Base-by-base conservation (phyloP, 345 rosid species). In the Acer saccharum region DNA sequence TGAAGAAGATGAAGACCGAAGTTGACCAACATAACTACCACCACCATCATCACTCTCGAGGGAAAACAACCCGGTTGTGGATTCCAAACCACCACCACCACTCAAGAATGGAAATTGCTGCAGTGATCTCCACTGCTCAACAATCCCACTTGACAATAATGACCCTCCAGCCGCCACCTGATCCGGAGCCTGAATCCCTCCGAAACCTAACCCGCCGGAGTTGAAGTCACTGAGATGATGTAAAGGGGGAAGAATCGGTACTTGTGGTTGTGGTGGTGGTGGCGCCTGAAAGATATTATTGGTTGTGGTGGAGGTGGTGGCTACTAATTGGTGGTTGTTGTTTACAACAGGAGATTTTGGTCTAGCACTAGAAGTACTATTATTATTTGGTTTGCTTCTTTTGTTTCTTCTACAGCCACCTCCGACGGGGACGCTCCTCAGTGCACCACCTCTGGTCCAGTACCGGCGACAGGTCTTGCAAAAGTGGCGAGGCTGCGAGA, bases 361-460 rank as follows among this genome's bases (percentile, higher is more conserved):
- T 83, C 89, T 90, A 10, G 64, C 23, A 60, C 11, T 60, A n/a
- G 63, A 8, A 58, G 25, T 58, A 60, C 3, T n/a, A 60, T 3
- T 60, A 17, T 82, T 86, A 4, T 84, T 82, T 46, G 87, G 83
- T 83, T 89, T 89, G 84, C 81, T 80, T 73, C 88, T 81, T 66
- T 90, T 88, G 78, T 91, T 89, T 78, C 88, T 86, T 69, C 95
- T 77, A 64, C 90, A 87, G 12, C 95, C 90, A 0, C 95, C 95
- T 1, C 95, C 95, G 0, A 91, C 95, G 0, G 95, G 95, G 5
- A 91, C 95, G 82, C 76, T 91, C 78, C 95, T 81, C 39, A 91
- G 75, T 21, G 95, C 92, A n/a, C 95, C 95, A 2, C 95, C 95
- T 66, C 90, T 77, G 1, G 95, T 91, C 95, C 95, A 91, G 86